Percentiles rank a stretch among this genome's conserved stretches.
These are phyloP conservation scores for Ascobolus immersus DNA, from an alignment of 495 filamentous ascomycete species.

Conservation along the genomic window DNA sequence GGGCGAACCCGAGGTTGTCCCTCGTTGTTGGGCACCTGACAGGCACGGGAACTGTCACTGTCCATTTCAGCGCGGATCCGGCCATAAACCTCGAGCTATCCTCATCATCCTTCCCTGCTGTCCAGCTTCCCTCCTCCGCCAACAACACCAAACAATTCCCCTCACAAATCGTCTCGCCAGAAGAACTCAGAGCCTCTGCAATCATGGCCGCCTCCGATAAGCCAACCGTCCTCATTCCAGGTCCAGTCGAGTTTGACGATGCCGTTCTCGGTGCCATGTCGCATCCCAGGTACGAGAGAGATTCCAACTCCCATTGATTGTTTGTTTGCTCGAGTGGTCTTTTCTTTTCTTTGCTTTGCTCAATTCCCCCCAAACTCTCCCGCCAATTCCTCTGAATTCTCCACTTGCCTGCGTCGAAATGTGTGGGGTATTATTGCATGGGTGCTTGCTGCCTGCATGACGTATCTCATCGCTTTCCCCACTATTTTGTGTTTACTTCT, in stretches of 20 bases:
- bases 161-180: constrained; percentile 11
- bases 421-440: neutral
- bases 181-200: too few species aligned
- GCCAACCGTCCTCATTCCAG: constrained; percentile 56
- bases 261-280: constrained; percentile 82
- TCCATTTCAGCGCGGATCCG: too few species aligned
- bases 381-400: neutral
- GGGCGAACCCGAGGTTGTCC: too few species aligned
- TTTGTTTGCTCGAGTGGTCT: neutral
- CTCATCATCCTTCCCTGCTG: neutral
- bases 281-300: constrained; percentile 83
- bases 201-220: too few species aligned
- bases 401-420: neutral
- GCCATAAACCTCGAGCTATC: too few species aligned
- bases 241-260: constrained; percentile 97
- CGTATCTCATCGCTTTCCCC: too few species aligned
- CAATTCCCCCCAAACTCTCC: neutral
- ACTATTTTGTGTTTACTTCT: too few species aligned
- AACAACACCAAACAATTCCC: constrained; percentile 4
- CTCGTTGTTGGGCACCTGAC: too few species aligned
- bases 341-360: neutral
- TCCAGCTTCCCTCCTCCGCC: constrained; percentile 1
- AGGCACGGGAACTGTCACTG: too few species aligned
- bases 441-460: too few species aligned
- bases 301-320: neutral